Base-by-base conservation (phyloP, 192 early-diverging fungal species). In the Umbelopsis isabellina region DNA sequence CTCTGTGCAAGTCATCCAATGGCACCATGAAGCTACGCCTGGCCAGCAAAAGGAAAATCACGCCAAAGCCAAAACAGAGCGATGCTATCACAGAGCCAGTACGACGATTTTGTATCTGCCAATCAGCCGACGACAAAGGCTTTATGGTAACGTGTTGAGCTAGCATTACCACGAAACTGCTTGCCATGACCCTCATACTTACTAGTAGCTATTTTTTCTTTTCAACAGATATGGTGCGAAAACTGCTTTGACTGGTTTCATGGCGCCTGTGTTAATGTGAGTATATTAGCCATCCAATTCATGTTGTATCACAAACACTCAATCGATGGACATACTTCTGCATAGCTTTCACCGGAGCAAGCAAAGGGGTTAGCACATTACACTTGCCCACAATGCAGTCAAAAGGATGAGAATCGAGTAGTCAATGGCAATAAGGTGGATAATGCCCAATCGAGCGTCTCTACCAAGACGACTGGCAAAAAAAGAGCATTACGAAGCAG, bases 241-340 rank as follows among this genome's bases (percentile, higher is more conserved):
- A 30, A 35, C 25, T 61, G 55, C 27, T 61, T 61, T 61, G 55
- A 61, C 55, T 61, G 55, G 55, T 61, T 61, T 33, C 55, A 61
- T 35, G 55, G 55, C 9, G 55, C 55, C 0, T 61, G 55, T 25
- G 55, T 61, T 7, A 61, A 61, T 25, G 55, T 61, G 25, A 35
- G 55, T 35, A 61, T 25, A 4, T 7, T 16, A 61, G 27, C 55
- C 55, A 13, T 35, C 3, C 15, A 49, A 6, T 13, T 20, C 0
- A 49, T 49, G 12, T n/a, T 35, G 21, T 11, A 61, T 15, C 13
- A 16, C 18, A 18, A 30, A 3, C 33, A 30, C 18, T 61, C 15
- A 61, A 35, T 16, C 9, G 27, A 35, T 18, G 10, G 5, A n/a
- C 25, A 15, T 16, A 18, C 30, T 13, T 33, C 30, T 30, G n/a